A percentile compares a stretch with the other conserved stretches of the same genome.
Conservation (phyloP, 768 basidiomycete species). For the Daedaleopsis nitida region DNA sequence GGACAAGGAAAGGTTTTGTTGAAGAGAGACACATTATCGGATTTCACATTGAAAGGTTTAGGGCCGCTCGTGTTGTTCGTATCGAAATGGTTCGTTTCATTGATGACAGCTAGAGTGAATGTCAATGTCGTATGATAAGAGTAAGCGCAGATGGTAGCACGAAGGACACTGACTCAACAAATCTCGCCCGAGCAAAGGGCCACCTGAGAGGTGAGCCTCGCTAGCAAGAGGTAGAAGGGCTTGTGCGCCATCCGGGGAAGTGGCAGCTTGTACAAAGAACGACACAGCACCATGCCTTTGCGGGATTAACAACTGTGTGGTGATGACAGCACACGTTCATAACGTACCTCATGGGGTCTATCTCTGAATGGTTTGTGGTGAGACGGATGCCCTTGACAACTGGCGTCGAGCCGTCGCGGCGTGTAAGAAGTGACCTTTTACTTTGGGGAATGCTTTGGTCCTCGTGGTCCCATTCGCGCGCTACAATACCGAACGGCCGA, state of each 20-base stretch:
- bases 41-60: conserved; percentile 5
- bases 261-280: no score
- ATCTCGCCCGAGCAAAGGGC: no score
- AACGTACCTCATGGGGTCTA: not conserved
- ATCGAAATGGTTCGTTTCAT: not conserved
- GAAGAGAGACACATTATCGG: conserved; percentile 23
- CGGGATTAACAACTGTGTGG: not conserved
- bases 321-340: not conserved
- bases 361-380: conserved; percentile 38
- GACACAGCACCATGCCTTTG: no score
- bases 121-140: no score
- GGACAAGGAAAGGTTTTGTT: conserved; percentile 22
- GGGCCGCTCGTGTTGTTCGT: conserved; percentile 8
- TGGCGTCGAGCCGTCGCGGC: conserved; percentile 38
- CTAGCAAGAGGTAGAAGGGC: no score
- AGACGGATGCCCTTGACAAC: conserved; percentile 43
- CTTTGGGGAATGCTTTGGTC: conserved; percentile 45
- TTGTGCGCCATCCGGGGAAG: no score
- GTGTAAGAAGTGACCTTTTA: conserved; percentile 32
- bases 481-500: conserved; percentile 37
- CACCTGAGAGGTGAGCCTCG: no score
- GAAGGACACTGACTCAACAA: no score
- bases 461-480: conserved; percentile 41
- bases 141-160: no score
- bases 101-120: not conserved